A percentile compares a stretch with the other conserved stretches of the same genome.
These are phyloP conservation scores for Clavariopsis aquatica DNA, from an alignment of 495 filamentous ascomycete species.

Conservation along the genomic window DNA sequence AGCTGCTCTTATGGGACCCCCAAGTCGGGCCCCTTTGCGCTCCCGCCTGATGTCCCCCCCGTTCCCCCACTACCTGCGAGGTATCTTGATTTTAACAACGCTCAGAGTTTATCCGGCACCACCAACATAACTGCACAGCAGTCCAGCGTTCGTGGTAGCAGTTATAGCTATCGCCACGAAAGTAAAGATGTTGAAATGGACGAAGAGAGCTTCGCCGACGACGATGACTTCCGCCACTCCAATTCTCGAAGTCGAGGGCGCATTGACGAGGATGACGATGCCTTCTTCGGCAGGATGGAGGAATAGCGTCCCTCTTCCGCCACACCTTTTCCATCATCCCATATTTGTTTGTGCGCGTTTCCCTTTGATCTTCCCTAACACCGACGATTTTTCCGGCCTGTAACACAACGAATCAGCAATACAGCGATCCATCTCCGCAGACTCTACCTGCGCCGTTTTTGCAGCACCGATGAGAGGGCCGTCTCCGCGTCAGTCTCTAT, in stretches of 20 bases:
- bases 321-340: not conserved
- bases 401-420: conserved; percentile 33
- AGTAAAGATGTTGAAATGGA: conserved; percentile 67
- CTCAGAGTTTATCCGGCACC: conserved; percentile 42
- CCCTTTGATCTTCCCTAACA: conserved; percentile 9
- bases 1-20: conserved; percentile 89
- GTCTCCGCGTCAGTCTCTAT: conserved; percentile 4
- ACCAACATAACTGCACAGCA: conserved; percentile 46
- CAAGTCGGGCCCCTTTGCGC: conserved; percentile 65
- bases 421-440: conserved; percentile 38
- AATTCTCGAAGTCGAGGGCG: conserved; percentile 52
- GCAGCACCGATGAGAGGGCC: conserved; percentile 44
- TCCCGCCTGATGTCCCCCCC: conserved; percentile 77
- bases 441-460: conserved; percentile 18
- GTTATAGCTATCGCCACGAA: conserved; percentile 48
- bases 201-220: conserved; percentile 59
- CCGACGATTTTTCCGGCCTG: conserved; percentile 25
- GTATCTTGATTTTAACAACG: conserved; percentile 57
- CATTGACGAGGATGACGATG: conserved; percentile 89
- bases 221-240: conserved; percentile 74
- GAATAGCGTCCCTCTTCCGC: conserved; percentile 55
- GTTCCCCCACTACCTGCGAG: conserved; percentile 80
- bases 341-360: not conserved
- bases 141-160: conserved; percentile 45
- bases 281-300: conserved; percentile 95